Base-by-base conservation (phyloP, 306 rosid species). In the Cucurbita moschata region DNA sequence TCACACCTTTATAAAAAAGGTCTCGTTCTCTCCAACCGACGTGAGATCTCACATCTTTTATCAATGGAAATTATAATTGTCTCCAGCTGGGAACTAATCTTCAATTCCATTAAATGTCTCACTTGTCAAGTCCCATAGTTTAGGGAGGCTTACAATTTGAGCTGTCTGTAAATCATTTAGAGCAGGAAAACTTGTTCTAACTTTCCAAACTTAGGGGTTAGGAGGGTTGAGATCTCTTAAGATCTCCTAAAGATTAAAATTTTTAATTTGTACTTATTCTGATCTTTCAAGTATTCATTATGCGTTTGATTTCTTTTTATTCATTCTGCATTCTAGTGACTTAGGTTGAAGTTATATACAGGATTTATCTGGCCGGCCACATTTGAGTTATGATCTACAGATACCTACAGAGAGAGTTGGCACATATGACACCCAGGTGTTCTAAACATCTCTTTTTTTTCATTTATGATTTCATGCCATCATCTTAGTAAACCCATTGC, bases 301-400 rank as follows among this genome's bases (percentile, higher is more conserved):
- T 66, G 51, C 21, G 35, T 66, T 44, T 44, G 35, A 15, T 10
- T 10, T 42, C 18, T 8, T 18, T 40, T 18, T 10, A 12, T 66
- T 42, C 54, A 4, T 43, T 66, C 72, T 43, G 10, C 10, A 19
- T 49, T 37, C 7, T 64, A 64, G 71, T 64, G 18, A 64, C 71
- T 4, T 42, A 8, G 37, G 52, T 64, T 64, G 42, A 72, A 78
- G 43, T 26, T 78, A 38, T 57, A 40, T 85, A 74, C 86, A 93
- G 98, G 98, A 93, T 87, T 85, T 93, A 84, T 93, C 98, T 63
- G 98, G 98, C 46, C 89, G 97, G 47, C 99, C 99, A 21, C 80
- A 91, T 88, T 82, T 94, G 71, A 60, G 88, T 79, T 94, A 80
- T 81, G 84, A 89, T 71, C 81, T 94, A 79, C 88, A 88, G 82